These are phyloP conservation scores for Capsicum chinense DNA, from an alignment of 257 asterid species.

Conservation along the genomic window DNA sequence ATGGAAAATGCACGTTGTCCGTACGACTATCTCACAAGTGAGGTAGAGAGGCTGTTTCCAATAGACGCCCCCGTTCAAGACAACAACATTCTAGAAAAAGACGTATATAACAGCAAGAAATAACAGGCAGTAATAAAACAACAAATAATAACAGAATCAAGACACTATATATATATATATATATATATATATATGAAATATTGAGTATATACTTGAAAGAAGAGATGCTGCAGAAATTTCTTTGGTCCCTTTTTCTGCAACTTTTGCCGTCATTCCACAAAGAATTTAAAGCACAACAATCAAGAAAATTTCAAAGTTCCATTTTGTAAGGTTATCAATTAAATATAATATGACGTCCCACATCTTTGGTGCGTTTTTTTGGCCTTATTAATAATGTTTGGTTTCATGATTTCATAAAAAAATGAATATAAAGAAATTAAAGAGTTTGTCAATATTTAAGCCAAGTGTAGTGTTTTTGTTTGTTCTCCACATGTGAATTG, in stretches of 20 bases:
- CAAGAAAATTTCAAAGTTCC: background rate
- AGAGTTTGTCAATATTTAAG: background rate
- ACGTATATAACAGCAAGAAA: too few species aligned
- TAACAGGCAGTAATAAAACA: too few species aligned
- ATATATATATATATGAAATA: too few species aligned
- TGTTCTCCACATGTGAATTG: slow-evolving; percentile 10
- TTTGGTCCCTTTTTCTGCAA: slow-evolving; percentile 67
- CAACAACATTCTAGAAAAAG: too few species aligned
- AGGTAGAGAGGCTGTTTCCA: too few species aligned
- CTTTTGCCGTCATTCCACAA: slow-evolving; percentile 1
- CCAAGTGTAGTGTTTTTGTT: background rate
- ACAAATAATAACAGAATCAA: too few species aligned
- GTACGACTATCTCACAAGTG: too few species aligned
- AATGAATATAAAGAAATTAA: background rate
- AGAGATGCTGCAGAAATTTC: slow-evolving; percentile 70
- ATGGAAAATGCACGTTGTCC: too few species aligned
- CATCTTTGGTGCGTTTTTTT: background rate
- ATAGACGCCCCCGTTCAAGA: too few species aligned
- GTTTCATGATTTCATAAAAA: background rate
- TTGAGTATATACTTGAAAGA: slow-evolving; percentile 49
- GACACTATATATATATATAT: too few species aligned
- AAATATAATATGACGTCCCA: background rate
- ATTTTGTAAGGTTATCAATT: background rate
- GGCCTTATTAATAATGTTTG: background rate
- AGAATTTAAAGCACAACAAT: background rate